Conservation (phyloP, 129 eudicot genomes). For the Calendula officinalis region DNA sequence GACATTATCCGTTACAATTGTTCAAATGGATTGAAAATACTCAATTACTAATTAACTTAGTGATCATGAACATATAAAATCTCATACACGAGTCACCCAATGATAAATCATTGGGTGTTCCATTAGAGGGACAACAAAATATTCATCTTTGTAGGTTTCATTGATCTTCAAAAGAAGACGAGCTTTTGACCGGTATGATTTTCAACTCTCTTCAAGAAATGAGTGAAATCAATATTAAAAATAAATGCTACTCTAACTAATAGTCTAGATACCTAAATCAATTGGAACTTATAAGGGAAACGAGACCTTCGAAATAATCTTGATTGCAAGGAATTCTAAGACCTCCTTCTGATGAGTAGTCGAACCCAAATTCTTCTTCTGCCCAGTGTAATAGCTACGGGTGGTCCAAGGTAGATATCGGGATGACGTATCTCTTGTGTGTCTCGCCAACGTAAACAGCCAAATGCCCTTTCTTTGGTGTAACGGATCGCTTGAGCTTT, state of each 20-base stretch:
- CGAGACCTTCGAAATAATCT: constrained; percentile 51
- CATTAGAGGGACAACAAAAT: constrained; percentile 3
- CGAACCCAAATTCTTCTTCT: constrained; percentile 59
- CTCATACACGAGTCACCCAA: constrained; percentile 2
- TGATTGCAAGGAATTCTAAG: constrained; percentile 50
- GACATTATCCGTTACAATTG: constrained; percentile 16
- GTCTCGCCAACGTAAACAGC: constrained; percentile 52
- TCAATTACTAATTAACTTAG: constrained; percentile 9
- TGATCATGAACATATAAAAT: constrained; percentile 3
- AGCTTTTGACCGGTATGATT: constrained; percentile 12
- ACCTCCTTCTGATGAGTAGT: constrained; percentile 52
- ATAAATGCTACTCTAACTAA: constrained; percentile 20
- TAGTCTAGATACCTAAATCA: constrained; percentile 21
- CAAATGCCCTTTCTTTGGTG: constrained; percentile 54
- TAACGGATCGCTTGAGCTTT: constrained; percentile 52
- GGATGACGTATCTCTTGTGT: constrained; percentile 46
- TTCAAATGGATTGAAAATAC: constrained; percentile 12
- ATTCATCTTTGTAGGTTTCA: constrained; percentile 25
- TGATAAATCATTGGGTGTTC: constrained; percentile 9
- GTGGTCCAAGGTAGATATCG: constrained; percentile 49
- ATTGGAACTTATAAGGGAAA: constrained; percentile 33
- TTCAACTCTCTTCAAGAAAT: constrained; percentile 16
- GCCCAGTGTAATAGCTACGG: constrained; percentile 55
- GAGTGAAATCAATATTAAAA: constrained; percentile 9
- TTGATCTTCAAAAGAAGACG: constrained; percentile 12